Percentiles rank a stretch among this genome's conserved stretches.
Evolutionary conservation across 2,329 filamentous ascomycete species (phyloP).

Genomic region (Dendryphion nanum): DNA sequence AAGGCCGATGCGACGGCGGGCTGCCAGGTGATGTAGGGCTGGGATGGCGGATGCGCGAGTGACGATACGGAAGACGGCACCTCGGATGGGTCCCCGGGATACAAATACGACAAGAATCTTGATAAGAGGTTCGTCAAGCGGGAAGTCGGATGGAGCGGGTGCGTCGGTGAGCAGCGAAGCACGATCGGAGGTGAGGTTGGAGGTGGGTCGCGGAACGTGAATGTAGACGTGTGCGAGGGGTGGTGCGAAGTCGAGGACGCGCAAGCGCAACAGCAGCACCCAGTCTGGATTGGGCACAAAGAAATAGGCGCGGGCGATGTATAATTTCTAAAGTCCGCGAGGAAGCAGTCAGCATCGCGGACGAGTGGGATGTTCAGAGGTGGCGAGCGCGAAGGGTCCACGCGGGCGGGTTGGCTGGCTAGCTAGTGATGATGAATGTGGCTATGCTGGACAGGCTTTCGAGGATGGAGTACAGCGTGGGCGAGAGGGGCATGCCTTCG

Average conservation of each 20-base stretch:
- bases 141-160: constrained; percentile 1
- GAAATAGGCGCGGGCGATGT: constrained; percentile 9
- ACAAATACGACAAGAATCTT: no score
- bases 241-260: constrained; percentile 16
- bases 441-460: constrained; percentile 14
- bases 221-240: constrained; percentile 10
- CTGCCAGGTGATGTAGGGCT: no score
- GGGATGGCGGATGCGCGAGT: no score
- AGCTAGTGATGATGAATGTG: constrained; percentile 12
- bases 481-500: constrained; percentile 8
- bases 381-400: constrained; percentile 15
- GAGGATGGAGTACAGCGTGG: constrained; percentile 12
- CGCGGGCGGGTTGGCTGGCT: constrained; percentile 20
- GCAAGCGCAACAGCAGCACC: constrained; percentile 30
- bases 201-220: constrained; percentile 12
- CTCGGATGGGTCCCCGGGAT: no score
- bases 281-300: constrained; percentile 15
- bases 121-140: neutral
- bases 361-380: constrained; percentile 13
- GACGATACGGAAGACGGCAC: no score
- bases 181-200: constrained; percentile 9
- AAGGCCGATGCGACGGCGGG: neutral
- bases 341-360: constrained; percentile 33
- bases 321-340: constrained; percentile 18
- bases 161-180: neutral